phyloP scores from a whole-genome alignment of 179 eudicot genomes.

The Vitellaria paradoxa region DNA sequence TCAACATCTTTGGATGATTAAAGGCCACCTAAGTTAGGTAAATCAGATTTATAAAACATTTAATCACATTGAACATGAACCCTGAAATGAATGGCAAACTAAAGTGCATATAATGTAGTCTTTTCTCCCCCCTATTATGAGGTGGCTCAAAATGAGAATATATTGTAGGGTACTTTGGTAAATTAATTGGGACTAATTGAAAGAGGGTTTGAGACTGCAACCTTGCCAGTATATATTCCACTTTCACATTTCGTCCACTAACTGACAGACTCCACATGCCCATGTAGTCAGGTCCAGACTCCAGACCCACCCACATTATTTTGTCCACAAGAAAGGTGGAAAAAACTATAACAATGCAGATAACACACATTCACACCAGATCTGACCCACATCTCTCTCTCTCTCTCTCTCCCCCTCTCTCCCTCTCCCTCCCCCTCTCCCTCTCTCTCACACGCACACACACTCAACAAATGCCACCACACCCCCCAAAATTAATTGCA shows the following conservation, averaged over 20 bases:
- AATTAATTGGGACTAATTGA: slow-evolving; percentile 14
- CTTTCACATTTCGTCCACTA: slow-evolving; percentile 24
- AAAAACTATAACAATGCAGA: slow-evolving; percentile 29
- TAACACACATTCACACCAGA: slow-evolving; percentile 31
- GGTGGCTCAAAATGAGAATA: slow-evolving; percentile 1
- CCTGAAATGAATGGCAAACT: not conserved
- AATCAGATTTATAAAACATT: not conserved
- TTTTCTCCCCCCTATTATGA: too few species aligned
- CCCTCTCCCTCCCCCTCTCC: not conserved
- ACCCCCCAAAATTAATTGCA: slow-evolving; percentile 8
- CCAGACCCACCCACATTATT: slow-evolving; percentile 49
- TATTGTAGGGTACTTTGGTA: slow-evolving; percentile 9
- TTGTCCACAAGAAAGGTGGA: slow-evolving; percentile 48
- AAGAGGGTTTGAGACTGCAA: slow-evolving; percentile 9
- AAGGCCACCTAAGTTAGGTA: not conserved
- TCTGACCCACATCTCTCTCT: slow-evolving; percentile 31
- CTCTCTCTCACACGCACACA: too few species aligned
- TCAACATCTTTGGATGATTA: not conserved
- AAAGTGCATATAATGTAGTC: too few species aligned
- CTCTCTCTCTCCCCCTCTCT: slow-evolving; percentile 23
- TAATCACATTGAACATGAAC: not conserved
- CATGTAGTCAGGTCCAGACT: slow-evolving; percentile 44
- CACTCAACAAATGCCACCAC: too few species aligned
- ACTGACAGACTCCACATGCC: slow-evolving; percentile 74
- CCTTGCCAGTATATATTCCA: slow-evolving; percentile 34